Percentiles rank a stretch among this genome's conserved stretches.
Evolutionary conservation across 1,139 yeast genomes (phyloP).

Genomic region (Yamadazyma triangularis): DNA sequence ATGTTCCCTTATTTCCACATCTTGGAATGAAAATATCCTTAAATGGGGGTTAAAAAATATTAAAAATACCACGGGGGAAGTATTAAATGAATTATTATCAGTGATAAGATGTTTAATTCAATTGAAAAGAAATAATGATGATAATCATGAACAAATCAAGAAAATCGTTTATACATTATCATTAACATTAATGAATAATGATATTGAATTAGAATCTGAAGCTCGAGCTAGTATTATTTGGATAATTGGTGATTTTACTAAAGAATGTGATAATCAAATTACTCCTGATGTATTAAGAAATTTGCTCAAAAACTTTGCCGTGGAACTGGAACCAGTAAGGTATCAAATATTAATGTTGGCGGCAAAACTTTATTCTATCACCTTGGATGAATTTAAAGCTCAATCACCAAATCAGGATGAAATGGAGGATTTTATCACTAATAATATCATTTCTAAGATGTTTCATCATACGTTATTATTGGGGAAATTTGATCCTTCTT

Average conservation of each 20-base stretch:
- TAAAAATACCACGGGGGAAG: conserved; percentile 22
- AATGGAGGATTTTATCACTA: conserved; percentile 20
- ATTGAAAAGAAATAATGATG: conserved; percentile 27
- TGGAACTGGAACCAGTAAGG: conserved; percentile 58
- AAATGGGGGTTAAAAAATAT: conserved; percentile 40
- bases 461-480: conserved; percentile 61
- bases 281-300: conserved; percentile 77
- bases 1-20: conserved; percentile 39
- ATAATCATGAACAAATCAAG: conserved; percentile 20
- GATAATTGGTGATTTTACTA: conserved; percentile 81
- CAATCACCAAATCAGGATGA: conserved; percentile 5
- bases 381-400: conserved; percentile 24
- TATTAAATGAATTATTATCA: conserved; percentile 58
- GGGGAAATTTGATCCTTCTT: conserved; percentile 68
- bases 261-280: conserved; percentile 34
- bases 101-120: conserved; percentile 74
- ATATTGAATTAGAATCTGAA: conserved; percentile 29
- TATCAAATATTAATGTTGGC: conserved; percentile 70
- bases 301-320: conserved; percentile 51
- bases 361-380: conserved; percentile 63
- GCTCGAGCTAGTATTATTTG: conserved; percentile 87
- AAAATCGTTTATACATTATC: conserved; percentile 38
- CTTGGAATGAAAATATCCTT: conserved; percentile 33
- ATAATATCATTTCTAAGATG: conserved; percentile 44
- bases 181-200: conserved; percentile 20